Base-by-base conservation (phyloP, 202 grass and related monocot species). In the Musa balbisiana region DNA sequence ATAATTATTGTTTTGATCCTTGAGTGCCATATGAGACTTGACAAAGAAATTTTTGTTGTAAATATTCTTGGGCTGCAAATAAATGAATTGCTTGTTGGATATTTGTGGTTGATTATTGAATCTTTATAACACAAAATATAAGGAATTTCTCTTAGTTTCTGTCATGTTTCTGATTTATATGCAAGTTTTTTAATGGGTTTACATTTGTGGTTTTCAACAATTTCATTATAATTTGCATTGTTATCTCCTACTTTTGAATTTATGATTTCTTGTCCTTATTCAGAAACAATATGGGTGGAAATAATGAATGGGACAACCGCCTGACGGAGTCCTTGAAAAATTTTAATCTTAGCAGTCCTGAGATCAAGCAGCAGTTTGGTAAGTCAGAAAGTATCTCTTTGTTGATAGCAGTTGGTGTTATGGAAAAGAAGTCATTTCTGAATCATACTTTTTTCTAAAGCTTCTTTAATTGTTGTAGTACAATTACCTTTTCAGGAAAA, bases 341-440 rank as follows among this genome's bases (percentile, higher is more conserved):
- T 81, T 99, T 99, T 53, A 87, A 99, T 79, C 89, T 99, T 71
- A 90, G 82, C 85, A 99, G 95, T 77, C 95, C 91, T 51, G 91
- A 99, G 80, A 85, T 95, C 53, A 88, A 87, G 63, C 85, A 95
- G 49, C 95, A 95, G 82, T 95, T 99, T 82, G 95, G 95, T 99
- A 76, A 95, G 94, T 92, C 53, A 74, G 43, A 25, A 10, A 21
- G 20, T 67, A 15, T 67, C 9, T 43, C 64, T 67, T 33, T 16
- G 25, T 67, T 67, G 20, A 16, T 67, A 12, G 25, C 33, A 29
- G 10, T 66, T 4, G 1, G 2, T 66, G 13, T 6, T 43, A 6
- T 9, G 3, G 56, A 21, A 19, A n/a, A 60, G 9, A 19, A 60
- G 3, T 19, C 15, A 6, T 29, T 67, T 15, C 24, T 67, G 25